A percentile compares a stretch with the other conserved stretches of the same genome.
phyloP scores from a whole-genome alignment of 257 asterid genomes.

The Solanum sitiens region DNA sequence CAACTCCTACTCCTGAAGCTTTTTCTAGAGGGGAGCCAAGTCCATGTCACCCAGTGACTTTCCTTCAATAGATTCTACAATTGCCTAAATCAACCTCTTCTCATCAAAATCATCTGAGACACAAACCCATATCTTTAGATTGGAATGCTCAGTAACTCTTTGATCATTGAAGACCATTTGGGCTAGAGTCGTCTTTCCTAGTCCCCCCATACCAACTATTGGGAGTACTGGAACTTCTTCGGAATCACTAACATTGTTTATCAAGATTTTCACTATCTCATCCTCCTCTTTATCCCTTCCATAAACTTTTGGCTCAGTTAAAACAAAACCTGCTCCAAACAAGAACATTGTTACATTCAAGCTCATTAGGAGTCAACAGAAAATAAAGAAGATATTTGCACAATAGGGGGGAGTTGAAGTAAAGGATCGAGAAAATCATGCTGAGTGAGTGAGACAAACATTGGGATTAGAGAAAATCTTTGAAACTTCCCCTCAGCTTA shows the following conservation, averaged over 20 bases:
- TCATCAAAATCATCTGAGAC: neutral
- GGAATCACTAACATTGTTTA: too few relatives aligned
- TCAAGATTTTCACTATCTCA: too few relatives aligned
- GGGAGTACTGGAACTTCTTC: neutral
- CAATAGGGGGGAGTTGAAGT: neutral
- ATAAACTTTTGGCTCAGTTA: neutral
- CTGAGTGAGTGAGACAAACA: neutral
- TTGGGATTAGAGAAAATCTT: too few relatives aligned
- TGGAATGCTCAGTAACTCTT: neutral
- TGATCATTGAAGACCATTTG: neutral
- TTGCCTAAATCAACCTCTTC: neutral
- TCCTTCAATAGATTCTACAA: neutral
- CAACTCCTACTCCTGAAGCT: neutral
- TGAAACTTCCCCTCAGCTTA: neutral
- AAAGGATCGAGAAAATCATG: neutral
- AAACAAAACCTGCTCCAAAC: neutral
- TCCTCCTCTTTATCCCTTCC: neutral
- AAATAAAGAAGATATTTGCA: neutral
- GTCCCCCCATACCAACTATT: neutral
- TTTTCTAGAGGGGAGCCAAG: neutral
- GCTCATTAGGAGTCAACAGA: too few relatives aligned
- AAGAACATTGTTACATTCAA: too few relatives aligned
- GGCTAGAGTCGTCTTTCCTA: neutral
- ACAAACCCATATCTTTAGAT: neutral
- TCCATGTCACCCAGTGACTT: neutral